Evolutionary conservation across 2,329 filamentous ascomycete genomes (phyloP).

Genomic region (Rhinocladiella similis): DNA sequence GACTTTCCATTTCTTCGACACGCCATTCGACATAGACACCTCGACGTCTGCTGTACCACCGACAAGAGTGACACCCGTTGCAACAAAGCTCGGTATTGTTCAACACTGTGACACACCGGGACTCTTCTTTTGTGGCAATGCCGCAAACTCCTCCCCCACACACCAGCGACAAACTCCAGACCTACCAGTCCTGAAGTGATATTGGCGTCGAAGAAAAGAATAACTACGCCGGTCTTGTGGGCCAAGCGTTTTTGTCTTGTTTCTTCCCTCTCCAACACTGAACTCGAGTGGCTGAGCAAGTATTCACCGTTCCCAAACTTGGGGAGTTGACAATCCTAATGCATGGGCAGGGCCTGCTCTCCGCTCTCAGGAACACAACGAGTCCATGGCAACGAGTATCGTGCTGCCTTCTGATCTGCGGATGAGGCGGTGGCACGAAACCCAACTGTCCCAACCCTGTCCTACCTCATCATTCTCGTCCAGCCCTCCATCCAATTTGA

Average conservation of each 20-base stretch:
- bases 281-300: background rate
- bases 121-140: too few species aligned
- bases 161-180: too few species aligned
- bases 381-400: conserved; percentile 19
- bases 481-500: conserved; percentile 6
- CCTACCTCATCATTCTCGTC: conserved; percentile 6
- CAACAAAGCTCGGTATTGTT: background rate
- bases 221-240: too few species aligned
- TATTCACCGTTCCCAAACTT: background rate
- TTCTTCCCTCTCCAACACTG: too few species aligned
- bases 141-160: too few species aligned
- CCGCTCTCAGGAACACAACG: background rate
- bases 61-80: background rate
- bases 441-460: conserved; percentile 7
- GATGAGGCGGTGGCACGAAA: conserved; percentile 17
- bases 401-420: conserved; percentile 15
- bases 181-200: too few species aligned
- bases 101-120: background rate
- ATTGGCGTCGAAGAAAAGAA: too few species aligned
- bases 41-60: background rate
- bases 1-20: background rate
- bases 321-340: background rate
- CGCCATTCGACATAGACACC: background rate
- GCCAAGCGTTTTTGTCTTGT: too few species aligned
- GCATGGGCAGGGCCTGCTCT: background rate